phyloP scores from a whole-genome alignment of 345 rosid genomes.

The Citrus mangshanensis region DNA sequence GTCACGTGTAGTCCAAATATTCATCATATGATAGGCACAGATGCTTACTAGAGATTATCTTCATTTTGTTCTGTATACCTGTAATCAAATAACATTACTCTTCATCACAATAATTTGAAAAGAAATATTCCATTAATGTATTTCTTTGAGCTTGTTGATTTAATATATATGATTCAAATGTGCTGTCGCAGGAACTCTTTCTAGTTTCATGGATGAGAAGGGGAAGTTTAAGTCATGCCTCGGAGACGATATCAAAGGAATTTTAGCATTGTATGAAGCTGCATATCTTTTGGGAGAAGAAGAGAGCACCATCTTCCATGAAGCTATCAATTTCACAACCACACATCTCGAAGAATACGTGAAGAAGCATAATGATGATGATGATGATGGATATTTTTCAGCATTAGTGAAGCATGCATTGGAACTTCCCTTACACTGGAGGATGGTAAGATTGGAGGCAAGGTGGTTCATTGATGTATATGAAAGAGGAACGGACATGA shows the following conservation, averaged over 20 bases:
- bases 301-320: background rate
- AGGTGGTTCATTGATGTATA: constrained; percentile 49
- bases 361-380: background rate
- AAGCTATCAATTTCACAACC: background rate
- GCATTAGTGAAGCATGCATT: constrained; percentile 28
- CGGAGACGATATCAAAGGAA: background rate
- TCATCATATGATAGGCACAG: no score
- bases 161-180: background rate
- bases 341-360: background rate
- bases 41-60: no score
- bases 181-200: background rate
- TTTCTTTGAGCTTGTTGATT: no score
- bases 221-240: background rate
- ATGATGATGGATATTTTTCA: background rate
- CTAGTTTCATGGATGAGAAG: background rate
- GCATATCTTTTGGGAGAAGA: background rate
- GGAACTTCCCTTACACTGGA: constrained; percentile 42
- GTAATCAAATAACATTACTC: no score
- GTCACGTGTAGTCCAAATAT: no score
- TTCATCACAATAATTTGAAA: no score
- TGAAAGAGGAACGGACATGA: constrained; percentile 8
- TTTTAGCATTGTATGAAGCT: background rate
- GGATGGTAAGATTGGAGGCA: constrained; percentile 42
- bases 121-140: no score
- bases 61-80: no score